Evolutionary conservation across 805 yeast species (phyloP), one percentile per base, ranked within the genome.

Genomic region (Zygotorulaspora chibaensis): DNA sequence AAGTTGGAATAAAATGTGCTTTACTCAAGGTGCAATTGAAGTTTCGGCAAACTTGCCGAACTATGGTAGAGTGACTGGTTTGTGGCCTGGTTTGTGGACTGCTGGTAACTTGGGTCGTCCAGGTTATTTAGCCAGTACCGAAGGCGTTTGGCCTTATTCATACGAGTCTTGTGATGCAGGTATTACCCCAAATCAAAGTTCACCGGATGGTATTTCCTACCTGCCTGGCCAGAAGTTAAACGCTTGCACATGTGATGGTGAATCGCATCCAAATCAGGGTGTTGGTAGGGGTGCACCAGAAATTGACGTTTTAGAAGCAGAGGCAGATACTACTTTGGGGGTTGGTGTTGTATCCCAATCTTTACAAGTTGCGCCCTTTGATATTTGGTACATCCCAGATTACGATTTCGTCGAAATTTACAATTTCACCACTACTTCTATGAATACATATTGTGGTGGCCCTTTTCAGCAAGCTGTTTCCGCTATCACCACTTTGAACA

Each of bases 11-110:
- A 81, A 83, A 68, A 59, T 90, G 62, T 90, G 98, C 62, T 88
- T 84, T 63, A 83, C 95, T 3, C 88, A 88, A 60, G 97, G 97
- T 40, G 63, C 71, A 35, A 56, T 89, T 52, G 96, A 87, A 61
- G 78, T 84, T 4, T 80, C 88, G 8, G 91, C 86, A 0, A 75
- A 76, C 48, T 68, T 90, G 51, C 96, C 97, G 28, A 87, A 87
- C 51, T 77, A 76, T 55, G 96, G 95, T 57, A 71, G 79, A 45
- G 74, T 83, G 26, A 72, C 84, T 3, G 98, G 98, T 16, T 70
- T 90, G 53, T 90, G 98, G 98, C 97, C 98, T 1, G 98, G 96
- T 73, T 57, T 87, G 47, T 90, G 97, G 97, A 77, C 96, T 3
- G 73, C 90, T 80, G 97, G 97, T 37, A 90, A 90, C 60, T 72